phyloP scores from a whole-genome alignment of 345 rosid species.

The Psidium friedrichsthalianum region DNA sequence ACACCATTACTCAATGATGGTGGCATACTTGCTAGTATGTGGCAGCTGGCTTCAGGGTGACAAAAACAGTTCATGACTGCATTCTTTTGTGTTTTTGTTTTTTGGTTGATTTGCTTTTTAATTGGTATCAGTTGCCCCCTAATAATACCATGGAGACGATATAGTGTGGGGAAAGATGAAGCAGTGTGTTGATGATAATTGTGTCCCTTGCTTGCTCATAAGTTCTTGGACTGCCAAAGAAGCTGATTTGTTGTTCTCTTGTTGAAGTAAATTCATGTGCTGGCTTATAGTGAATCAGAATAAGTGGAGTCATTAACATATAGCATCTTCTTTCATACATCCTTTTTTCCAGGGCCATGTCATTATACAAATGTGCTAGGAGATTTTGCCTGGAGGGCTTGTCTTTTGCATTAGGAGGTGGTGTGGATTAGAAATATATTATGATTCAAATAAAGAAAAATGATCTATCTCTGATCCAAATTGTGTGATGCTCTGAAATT shows the following conservation, averaged over 20 bases:
- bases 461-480: neutral
- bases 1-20: constrained; percentile 51
- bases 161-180: neutral
- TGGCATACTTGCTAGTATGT: constrained; percentile 73
- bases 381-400: neutral
- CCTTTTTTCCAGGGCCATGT: neutral
- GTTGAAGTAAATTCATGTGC: neutral
- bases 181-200: neutral
- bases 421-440: neutral
- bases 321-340: neutral
- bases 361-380: neutral
- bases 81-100: neutral
- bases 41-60: constrained; percentile 92
- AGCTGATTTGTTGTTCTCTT: neutral
- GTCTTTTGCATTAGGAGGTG: neutral
- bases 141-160: neutral
- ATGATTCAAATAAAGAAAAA: neutral
- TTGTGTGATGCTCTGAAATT: neutral
- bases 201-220: neutral
- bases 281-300: neutral
- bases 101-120: neutral
- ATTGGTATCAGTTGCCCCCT: neutral
- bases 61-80: neutral
- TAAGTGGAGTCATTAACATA: neutral
- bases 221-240: neutral